Evolutionary conservation across 2,329 filamentous ascomycete species (phyloP).

Genomic region (Trichoderma brevicompactum): DNA sequence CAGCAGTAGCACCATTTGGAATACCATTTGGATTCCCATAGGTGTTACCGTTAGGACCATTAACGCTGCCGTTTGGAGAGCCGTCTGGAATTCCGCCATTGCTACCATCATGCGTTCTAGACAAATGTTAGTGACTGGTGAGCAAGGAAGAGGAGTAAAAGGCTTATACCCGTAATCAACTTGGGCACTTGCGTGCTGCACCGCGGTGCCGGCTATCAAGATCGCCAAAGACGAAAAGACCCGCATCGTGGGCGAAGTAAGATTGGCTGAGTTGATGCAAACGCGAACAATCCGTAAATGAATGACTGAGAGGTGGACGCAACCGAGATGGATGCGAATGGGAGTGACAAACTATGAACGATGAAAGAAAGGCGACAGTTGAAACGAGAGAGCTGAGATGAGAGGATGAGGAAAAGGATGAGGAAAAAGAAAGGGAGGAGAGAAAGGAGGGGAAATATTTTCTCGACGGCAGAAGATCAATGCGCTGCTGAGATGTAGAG

Average conservation of each 20-base stretch:
- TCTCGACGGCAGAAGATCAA: background rate
- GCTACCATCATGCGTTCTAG: slow-evolving; percentile 31
- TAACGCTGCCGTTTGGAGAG: slow-evolving; percentile 17
- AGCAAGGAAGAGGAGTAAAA: background rate
- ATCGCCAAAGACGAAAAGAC: slow-evolving; percentile 42
- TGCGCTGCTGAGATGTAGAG: background rate
- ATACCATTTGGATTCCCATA: slow-evolving; percentile 18
- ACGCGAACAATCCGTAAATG: background rate
- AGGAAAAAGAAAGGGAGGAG: slow-evolving; percentile 22
- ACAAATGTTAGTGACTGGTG: slow-evolving; percentile 11
- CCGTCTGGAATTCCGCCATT: slow-evolving; percentile 21
- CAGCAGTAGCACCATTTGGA: slow-evolving; percentile 7
- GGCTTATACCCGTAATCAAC: slow-evolving; percentile 42
- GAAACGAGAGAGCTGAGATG: slow-evolving; percentile 18
- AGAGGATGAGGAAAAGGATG: slow-evolving; percentile 28
- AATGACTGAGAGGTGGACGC: slow-evolving; percentile 6
- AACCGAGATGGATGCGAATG: slow-evolving; percentile 18
- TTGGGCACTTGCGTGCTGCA: slow-evolving; percentile 41
- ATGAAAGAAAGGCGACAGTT: slow-evolving; percentile 28
- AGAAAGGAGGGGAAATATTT: slow-evolving; percentile 24
- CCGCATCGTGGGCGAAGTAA: slow-evolving; percentile 45
- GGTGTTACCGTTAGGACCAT: slow-evolving; percentile 8
- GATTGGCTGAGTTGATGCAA: slow-evolving; percentile 27
- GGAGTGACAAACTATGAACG: slow-evolving; percentile 27
- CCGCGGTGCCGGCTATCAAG: slow-evolving; percentile 44